Conservation (phyloP, 176 grass and related monocot genomes). For the Aegilops tauschii region DNA sequence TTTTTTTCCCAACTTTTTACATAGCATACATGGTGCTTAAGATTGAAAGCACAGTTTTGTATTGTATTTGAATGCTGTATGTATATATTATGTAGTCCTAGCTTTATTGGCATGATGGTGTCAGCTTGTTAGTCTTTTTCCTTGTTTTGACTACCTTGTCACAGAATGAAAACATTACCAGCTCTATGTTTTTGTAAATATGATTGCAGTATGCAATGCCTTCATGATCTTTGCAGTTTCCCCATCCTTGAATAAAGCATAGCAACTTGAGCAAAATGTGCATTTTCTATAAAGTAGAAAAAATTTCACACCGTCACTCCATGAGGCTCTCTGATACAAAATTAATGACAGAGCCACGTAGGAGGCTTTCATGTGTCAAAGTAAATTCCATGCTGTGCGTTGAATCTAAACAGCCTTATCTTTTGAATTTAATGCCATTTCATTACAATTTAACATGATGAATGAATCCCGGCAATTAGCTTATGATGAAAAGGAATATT, state of each 20-base stretch:
- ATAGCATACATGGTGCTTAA: neutral
- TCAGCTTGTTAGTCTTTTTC: neutral
- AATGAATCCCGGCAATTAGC: neutral
- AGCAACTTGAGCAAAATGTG: neutral
- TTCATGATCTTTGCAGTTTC: neutral
- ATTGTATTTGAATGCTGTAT: slow-evolving; percentile 6
- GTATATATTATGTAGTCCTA: neutral
- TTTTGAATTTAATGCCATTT: neutral
- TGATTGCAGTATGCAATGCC: neutral
- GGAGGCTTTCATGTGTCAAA: neutral
- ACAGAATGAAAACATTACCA: neutral
- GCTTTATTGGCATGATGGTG: neutral
- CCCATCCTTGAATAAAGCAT: neutral
- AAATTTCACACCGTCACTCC: neutral
- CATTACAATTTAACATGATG: neutral
- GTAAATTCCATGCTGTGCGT: neutral
- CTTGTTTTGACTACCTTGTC: neutral
- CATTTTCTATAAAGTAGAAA: neutral
- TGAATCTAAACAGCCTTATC: neutral
- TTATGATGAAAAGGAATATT: slow-evolving; percentile 1
- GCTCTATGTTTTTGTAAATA: slow-evolving; percentile 10
- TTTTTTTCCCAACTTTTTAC: neutral
- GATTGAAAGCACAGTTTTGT: neutral
- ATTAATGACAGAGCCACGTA: neutral
- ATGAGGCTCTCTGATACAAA: neutral